Evolutionary conservation across 139 green algal genomes (phyloP).

Genomic region (Micractinium conductrix): DNA sequence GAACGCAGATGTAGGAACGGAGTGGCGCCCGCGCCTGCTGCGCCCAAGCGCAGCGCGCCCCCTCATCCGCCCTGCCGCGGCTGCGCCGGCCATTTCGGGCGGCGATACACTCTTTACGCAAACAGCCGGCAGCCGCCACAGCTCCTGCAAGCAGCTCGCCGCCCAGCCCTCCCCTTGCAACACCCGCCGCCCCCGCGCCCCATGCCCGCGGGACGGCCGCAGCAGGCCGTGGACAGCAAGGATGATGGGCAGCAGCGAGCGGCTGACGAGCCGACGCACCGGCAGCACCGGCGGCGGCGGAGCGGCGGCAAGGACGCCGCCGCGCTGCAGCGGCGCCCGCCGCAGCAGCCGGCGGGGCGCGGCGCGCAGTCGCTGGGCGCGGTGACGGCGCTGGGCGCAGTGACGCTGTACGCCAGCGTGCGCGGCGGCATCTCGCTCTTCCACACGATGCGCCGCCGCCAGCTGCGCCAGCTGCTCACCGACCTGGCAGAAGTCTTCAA

Average conservation of each 20-base stretch:
- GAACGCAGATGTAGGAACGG: too few species aligned
- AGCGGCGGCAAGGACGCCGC: not conserved
- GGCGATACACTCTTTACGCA: too few species aligned
- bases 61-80: too few species aligned
- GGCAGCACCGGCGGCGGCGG: not conserved
- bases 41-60: too few species aligned
- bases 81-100: too few species aligned
- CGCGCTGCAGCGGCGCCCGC: not conserved
- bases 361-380: not conserved
- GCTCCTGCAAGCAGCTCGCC: not conserved
- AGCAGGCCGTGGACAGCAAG: not conserved
- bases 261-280: too few species aligned
- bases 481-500: conserved; percentile 27
- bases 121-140: too few species aligned
- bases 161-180: not conserved
- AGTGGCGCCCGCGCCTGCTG: too few species aligned
- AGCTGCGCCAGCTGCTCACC: conserved; percentile 18
- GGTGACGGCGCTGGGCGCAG: not conserved
- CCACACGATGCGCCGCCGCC: conserved; percentile 13
- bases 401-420: not conserved
- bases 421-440: conserved; percentile 24
- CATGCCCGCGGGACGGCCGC: not conserved
- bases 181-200: too few species aligned
- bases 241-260: too few species aligned
- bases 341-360: not conserved